Base-by-base conservation (phyloP, 108 stramenopile genomes). In the Cyclotella baltica region DNA sequence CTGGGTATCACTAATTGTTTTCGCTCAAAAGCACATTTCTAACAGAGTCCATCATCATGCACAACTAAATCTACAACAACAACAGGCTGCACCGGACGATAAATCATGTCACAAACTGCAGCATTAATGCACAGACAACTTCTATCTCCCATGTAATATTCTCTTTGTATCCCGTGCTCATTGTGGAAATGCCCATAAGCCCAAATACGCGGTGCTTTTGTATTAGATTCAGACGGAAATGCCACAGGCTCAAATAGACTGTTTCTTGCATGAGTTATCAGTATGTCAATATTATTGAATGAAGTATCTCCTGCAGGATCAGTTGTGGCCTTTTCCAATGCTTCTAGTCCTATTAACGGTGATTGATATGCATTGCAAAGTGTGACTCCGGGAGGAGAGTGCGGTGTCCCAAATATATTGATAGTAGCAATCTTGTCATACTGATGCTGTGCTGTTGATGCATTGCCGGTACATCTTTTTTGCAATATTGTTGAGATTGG, bases 111-210 rank as follows among this genome's bases (percentile, higher is more conserved):
- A 36, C 4, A 63, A 25, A 63, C 25, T 22, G 10, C 33, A 22
- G 35, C 62, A 63, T 63, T 63, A 37, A 35, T 35, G 3, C 34
- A 36, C 27, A 36, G 62, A 35, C 34, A 36, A 38, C 30, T 33
- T 35, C 19, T 62, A 13, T n/a, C 55, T 30, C 27, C 57, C 15
- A 2, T 58, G 11, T 4, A 58, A 13, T 25, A 30, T 58, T 58
- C 57, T 27, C 57, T 1, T 1, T 58, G 57, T 37, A 11, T 72
- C 18, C 73, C 63, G 2, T 74, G 40, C 33, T 62, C 27, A 63
- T 64, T 58, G 40, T 74, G 73, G 29, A 43, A 74, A 48, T 73
- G 72, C 2, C 62, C 62, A 63, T 23, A 38, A 16, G 61, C 58
- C 62, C 72, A 63, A 20, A 62, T 19, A 27, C 36, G 23, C 4